Conservation (phyloP, 1,284 basidiomycete species). For the Ceratobasidium sp. region DNA sequence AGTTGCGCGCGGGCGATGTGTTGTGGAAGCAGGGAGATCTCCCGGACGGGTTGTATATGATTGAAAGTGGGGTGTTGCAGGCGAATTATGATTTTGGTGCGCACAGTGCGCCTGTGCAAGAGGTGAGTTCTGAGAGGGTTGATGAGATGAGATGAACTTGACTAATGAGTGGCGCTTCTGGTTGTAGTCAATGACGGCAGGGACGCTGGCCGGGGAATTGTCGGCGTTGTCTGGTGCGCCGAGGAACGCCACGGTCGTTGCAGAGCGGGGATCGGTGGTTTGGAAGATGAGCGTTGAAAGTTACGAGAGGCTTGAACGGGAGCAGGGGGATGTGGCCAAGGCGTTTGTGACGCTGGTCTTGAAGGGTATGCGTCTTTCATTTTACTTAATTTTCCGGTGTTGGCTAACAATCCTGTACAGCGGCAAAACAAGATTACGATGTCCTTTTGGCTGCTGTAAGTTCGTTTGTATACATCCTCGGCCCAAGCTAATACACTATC, state of each 20-base stretch:
- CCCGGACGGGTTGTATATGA: constrained; percentile 87
- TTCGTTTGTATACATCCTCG: not conserved
- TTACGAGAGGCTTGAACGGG: constrained; percentile 72
- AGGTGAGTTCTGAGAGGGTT: constrained; percentile 57
- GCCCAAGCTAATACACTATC: not conserved
- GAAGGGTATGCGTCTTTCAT: constrained; percentile 61
- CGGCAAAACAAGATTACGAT: constrained; percentile 83
- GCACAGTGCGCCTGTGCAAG: constrained; percentile 75
- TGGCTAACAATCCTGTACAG: constrained; percentile 57
- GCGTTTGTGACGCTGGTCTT: constrained; percentile 80
- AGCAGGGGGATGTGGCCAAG: constrained; percentile 74
- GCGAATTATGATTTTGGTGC: constrained; percentile 84
- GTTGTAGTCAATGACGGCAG: constrained; percentile 83
- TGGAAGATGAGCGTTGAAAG: constrained; percentile 80
- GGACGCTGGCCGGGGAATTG: constrained; percentile 90
- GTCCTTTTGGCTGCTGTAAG: constrained; percentile 71
- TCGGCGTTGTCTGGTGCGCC: constrained; percentile 80
- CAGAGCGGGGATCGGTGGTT: constrained; percentile 80
- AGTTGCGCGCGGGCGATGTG: constrained; percentile 70
- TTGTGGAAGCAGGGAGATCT: constrained; percentile 83
- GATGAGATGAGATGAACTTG: not conserved
- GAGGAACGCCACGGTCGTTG: constrained; percentile 87
- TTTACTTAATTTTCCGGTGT: constrained; percentile 7
- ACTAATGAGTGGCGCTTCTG: not conserved
- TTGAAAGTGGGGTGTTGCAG: constrained; percentile 85